These are phyloP conservation scores for Boletellus sp. DNA, from an alignment of 768 basidiomycete genomes.

Conservation along the genomic window DNA sequence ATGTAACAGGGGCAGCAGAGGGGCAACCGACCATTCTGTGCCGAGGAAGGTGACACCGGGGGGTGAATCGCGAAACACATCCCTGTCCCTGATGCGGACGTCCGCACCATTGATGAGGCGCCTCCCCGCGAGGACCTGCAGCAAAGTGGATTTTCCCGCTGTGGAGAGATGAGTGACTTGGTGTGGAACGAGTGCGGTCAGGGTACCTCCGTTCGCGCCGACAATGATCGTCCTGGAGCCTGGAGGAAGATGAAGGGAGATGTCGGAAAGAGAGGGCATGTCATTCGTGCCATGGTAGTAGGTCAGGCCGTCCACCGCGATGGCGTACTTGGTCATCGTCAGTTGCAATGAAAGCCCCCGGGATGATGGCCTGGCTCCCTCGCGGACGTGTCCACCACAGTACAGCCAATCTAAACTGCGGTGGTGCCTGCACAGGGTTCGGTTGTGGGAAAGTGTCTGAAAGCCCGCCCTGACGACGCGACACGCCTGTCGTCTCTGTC, in stretches of 20 bases:
- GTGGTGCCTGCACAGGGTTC: neutral
- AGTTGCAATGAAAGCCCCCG: neutral
- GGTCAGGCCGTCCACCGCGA: constrained; percentile 48
- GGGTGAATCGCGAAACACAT: constrained; percentile 89
- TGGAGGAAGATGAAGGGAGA: constrained; percentile 61
- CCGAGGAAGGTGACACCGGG: constrained; percentile 82
- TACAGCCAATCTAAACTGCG: too few relatives aligned
- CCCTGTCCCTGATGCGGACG: constrained; percentile 70
- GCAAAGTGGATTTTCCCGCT: constrained; percentile 95
- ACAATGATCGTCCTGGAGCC: constrained; percentile 85
- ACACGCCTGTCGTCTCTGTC: constrained; percentile 3
- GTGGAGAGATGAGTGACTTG: constrained; percentile 3
- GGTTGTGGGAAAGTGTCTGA: neutral
- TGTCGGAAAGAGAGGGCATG: constrained; percentile 55
- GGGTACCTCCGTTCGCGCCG: constrained; percentile 90
- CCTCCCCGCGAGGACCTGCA: constrained; percentile 93
- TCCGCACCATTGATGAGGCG: constrained; percentile 63
- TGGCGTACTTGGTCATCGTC: constrained; percentile 5
- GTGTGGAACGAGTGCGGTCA: neutral
- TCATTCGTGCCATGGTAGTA: constrained; percentile 48
- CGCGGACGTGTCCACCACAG: too few relatives aligned
- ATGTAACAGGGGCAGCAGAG: neutral
- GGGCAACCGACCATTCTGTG: constrained; percentile 76
- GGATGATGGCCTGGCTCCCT: too few relatives aligned
- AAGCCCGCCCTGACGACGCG: neutral